Base-by-base conservation (phyloP, 1,284 basidiomycete genomes). In the Apiotrichum porosum region DNA sequence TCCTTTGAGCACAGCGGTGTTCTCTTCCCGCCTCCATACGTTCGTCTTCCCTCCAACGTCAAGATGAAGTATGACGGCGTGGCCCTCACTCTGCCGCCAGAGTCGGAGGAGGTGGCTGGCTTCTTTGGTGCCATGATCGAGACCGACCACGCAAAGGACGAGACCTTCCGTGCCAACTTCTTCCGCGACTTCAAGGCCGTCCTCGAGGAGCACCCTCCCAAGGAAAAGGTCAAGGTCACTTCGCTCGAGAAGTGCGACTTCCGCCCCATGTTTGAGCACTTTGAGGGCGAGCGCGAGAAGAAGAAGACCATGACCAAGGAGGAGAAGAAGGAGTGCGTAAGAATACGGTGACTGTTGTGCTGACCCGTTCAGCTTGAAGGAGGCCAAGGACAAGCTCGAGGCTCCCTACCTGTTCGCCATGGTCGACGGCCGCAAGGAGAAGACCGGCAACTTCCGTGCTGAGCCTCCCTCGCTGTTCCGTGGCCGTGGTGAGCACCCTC, bases 401-500 rank as follows among this genome's bases (percentile, higher is more conserved):
- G 83, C 81, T 40, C 86, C 86, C 54, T 97, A 91, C 73, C 84
- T 83, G 37, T 80, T 80, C 31, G 97, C 94, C 71, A 63, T 85
- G 14, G 83, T 99, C 36, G 92, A 99, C 65, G 94, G 93, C 19
- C 83, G 92, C 45, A 93, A 92, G 74, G 95, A 99, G 77, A 97
- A 95, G 72, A 83, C 97, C 44, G 95, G 95, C 47, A 98, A 98
- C 76, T 97, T 98, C 78, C 83, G 92, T 58, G 85, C 97, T 42
- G 95, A 99, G 79, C 95, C 95, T 66, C 95, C 95, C 17, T 91
- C 92, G 35, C 77, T 98, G 36, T 99, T 98, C 77, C 80, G 94
- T 72, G 95, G 95, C 51, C 92, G 95, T 58, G 95, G 95, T 51
- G 91, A 97, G 63, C 95, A 99, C 74, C 95, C 95, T 1, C 93